Evolutionary conservation across 2,329 filamentous ascomycete species (phyloP), one percentile per base, ranked within the genome.

Genomic region (Monosporascus sp.): DNA sequence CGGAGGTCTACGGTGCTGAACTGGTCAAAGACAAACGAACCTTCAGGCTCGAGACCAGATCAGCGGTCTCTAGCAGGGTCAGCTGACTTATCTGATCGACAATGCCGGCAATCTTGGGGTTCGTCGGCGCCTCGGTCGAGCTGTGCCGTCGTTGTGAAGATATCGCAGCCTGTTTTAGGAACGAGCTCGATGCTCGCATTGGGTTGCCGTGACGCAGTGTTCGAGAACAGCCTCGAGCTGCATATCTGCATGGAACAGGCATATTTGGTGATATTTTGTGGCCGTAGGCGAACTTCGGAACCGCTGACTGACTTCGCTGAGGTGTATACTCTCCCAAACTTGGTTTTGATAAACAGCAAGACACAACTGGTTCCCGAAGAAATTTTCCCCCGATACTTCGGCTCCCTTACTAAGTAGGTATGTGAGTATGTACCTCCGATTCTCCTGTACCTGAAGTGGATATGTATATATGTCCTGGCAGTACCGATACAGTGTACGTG

Each of bases 11-110:
- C 11, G 15, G 15, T 31, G 50, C 37, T 50, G 9, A 37, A 49
- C 6, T 44, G 17, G 25, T 51, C 42, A 17, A 18, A 14, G 24
- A 14, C 53, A 18, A 48, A 54, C 68, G 49, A 75, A 97, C 94
- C 89, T 99, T 99, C 70, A 99, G 79, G 74, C 85, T 90, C 51
- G 92, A 85, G 51, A 99, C 94, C 55, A 99, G 80, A 71, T 97
- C 94, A 54, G 95, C 93, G 39, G 94, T 99, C 82, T 99, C 95
- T 66, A 99, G 78, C 54, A 99, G 81, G 45, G 92, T 99, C 82
- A 99, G 87, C 83, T 94, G 86, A 76, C 93, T 96, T 74, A 99
- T 99, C 76, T 99, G 92, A 72, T 99, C 92, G 68, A 99, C 94
- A 68, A 99, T 99, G 55, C 83, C 84, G 64, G 86, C 74, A 66